Evolutionary conservation across 768 basidiomycete genomes (phyloP).

Genomic region (Gloeostereum incarnatum): DNA sequence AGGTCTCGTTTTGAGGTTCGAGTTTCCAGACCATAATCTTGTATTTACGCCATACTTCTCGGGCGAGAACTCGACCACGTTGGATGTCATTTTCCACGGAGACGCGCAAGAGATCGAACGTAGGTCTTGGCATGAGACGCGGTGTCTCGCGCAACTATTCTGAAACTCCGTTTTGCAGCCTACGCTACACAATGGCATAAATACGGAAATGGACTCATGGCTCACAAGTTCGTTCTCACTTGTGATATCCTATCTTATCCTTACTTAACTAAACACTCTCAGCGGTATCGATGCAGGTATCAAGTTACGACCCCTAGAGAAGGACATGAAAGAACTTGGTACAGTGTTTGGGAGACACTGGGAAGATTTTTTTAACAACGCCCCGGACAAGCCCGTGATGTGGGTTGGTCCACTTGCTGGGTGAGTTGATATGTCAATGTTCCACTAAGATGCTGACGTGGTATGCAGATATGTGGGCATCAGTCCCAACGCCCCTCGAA

Average conservation of each 20-base stretch:
- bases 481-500: slow-evolving; percentile 1
- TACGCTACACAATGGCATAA: slow-evolving; percentile 21
- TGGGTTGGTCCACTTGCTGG: slow-evolving; percentile 29
- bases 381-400: slow-evolving; percentile 48
- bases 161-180: slow-evolving; percentile 12
- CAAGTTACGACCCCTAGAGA: slow-evolving; percentile 41
- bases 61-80: slow-evolving; percentile 33
- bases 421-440: slow-evolving; percentile 17
- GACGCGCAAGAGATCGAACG: slow-evolving; percentile 27
- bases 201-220: slow-evolving; percentile 36
- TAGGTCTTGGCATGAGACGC: slow-evolving; percentile 15
- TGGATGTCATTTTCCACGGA: slow-evolving; percentile 37
- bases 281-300: slow-evolving; percentile 48
- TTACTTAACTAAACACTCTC: not conserved
- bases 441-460: not conserved
- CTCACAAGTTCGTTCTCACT: slow-evolving; percentile 40
- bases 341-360: slow-evolving; percentile 38
- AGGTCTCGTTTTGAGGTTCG: not conserved
- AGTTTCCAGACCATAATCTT: slow-evolving; percentile 29
- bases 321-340: slow-evolving; percentile 42
- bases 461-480: slow-evolving; percentile 1
- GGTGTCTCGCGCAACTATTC: not conserved
- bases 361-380: slow-evolving; percentile 37
- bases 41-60: slow-evolving; percentile 30
- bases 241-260: not conserved